Evolutionary conservation across 257 asterid genomes (phyloP), one percentile per base, ranked within the genome.

Genomic region (Ilex aquifolium): DNA sequence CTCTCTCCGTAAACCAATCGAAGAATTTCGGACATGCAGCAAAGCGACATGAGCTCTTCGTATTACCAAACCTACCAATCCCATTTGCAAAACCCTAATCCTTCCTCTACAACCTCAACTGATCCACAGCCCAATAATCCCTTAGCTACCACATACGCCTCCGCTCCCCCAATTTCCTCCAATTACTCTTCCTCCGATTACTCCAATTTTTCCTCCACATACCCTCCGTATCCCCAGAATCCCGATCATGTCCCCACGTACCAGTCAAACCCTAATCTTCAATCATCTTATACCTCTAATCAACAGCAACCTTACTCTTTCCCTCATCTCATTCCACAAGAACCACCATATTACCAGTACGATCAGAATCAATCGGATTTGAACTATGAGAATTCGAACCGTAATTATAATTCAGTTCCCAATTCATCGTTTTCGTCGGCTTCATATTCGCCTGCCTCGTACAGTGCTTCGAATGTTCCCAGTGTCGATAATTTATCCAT

Each of bases 101-200:
- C 56, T n/a, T 4, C 56, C 67, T 66, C 79, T 13, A 52, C 74
- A 67, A 40, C 73, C 74, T 21, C 67, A 32, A 64, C 52, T 53
- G 64, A 67, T 51, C 72, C 82, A 69, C 66, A 50, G 6, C 14
- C 53, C 72, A 57, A 39, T 66, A 62, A 76, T 57, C 78, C 77
- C 27, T 49, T 44, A 14, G 31, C 76, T 32, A 30, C 61, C 56
- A 51, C 87, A 2, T 76, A 66, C 66, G 96, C 95, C 71, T 86
- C 97, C 50, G 97, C 97, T 17, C 97, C 95, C 59, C 95, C 90
- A 60, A 69, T 75, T 40, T 68, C 79, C 3, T 61, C 79, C 60
- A 59, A 32, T 44, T 73, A 68, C 39, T 27, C 72, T 14, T 56
- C 83, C 31, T 32, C 83, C 54, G 85, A 83, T 74, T 79, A 74